A percentile compares a stretch with the other conserved stretches of the same genome.
Conservation (phyloP, 306 rosid genomes). For the Prunus padus region DNA sequence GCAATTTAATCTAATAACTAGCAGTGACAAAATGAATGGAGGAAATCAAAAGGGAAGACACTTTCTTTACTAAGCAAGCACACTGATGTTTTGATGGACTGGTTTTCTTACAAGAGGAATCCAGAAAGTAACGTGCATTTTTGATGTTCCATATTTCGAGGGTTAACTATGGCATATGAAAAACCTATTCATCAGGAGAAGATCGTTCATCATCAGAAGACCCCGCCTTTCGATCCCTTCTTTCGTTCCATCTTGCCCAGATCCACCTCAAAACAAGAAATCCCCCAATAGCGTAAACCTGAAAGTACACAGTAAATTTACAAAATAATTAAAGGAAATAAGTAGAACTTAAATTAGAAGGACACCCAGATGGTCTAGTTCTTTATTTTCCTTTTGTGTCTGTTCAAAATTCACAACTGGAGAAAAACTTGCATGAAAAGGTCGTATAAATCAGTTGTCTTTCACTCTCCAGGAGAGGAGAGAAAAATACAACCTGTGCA, state of each 20-base stretch:
- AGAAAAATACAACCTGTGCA: too few species aligned
- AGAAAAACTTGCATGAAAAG: background rate
- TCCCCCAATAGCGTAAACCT: constrained; percentile 82
- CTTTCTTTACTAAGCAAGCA: background rate
- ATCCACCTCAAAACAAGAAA: constrained; percentile 63
- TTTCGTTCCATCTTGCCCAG: constrained; percentile 89
- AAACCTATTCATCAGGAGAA: constrained; percentile 33
- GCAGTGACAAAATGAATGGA: background rate
- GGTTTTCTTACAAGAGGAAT: background rate
- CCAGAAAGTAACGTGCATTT: background rate
- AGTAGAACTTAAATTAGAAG: background rate
- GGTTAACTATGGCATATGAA: background rate
- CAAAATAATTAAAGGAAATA: background rate
- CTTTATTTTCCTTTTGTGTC: background rate
- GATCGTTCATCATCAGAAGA: constrained; percentile 39
- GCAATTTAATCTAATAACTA: background rate
- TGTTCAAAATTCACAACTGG: background rate
- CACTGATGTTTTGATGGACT: background rate
- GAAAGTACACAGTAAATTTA: constrained; percentile 12
- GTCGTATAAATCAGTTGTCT: background rate
- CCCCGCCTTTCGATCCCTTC: constrained; percentile 43
- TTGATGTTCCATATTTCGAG: background rate
- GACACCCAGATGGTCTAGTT: background rate
- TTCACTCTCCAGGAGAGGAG: too few species aligned
- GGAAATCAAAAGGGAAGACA: background rate